These are phyloP conservation scores for Zizania palustris DNA, from an alignment of 202 grass and related monocot species.

Conservation along the genomic window DNA sequence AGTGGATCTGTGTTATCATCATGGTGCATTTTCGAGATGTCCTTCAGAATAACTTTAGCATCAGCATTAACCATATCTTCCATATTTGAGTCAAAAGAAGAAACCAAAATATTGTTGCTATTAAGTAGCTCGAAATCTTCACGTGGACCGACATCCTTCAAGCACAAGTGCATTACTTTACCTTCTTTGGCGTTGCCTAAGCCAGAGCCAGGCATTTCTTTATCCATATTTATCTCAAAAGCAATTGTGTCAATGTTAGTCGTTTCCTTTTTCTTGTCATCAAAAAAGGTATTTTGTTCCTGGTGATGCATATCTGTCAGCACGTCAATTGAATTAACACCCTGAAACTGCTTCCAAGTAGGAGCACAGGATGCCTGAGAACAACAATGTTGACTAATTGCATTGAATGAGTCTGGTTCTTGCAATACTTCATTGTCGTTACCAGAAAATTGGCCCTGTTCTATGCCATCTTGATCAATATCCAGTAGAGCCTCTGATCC, in stretches of 20 bases:
- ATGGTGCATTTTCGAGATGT: conserved; percentile 27
- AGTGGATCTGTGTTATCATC: conserved; percentile 26
- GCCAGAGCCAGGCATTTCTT: conserved; percentile 35
- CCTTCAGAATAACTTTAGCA: conserved; percentile 15
- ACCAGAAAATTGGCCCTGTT: conserved; percentile 15
- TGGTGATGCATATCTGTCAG: conserved; percentile 30
- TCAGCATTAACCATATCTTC: conserved; percentile 19
- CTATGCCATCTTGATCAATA: conserved; percentile 32
- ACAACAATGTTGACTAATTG: conserved; percentile 25
- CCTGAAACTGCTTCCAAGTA: conserved; percentile 34
- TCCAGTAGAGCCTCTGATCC: conserved; percentile 23
- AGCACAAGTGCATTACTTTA: conserved; percentile 49
- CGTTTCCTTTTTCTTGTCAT: conserved; percentile 39
- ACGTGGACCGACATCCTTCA: conserved; percentile 26
- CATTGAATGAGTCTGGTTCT: conserved; percentile 12
- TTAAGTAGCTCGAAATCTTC: conserved; percentile 52
- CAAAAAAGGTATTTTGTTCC: conserved; percentile 35
- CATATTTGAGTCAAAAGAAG: conserved; percentile 39
- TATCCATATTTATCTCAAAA: conserved; percentile 36
- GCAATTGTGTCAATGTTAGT: conserved; percentile 16
- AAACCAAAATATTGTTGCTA: conserved; percentile 42
- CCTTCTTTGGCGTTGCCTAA: conserved; percentile 43
- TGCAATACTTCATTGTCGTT: conserved; percentile 23
- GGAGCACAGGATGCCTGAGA: conserved; percentile 10
- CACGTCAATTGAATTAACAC: conserved; percentile 32